Percentiles rank a stretch among this genome's conserved stretches.
Evolutionary conservation across 768 basidiomycete species (phyloP).

Genomic region (Omphalotus guepiniiformis): DNA sequence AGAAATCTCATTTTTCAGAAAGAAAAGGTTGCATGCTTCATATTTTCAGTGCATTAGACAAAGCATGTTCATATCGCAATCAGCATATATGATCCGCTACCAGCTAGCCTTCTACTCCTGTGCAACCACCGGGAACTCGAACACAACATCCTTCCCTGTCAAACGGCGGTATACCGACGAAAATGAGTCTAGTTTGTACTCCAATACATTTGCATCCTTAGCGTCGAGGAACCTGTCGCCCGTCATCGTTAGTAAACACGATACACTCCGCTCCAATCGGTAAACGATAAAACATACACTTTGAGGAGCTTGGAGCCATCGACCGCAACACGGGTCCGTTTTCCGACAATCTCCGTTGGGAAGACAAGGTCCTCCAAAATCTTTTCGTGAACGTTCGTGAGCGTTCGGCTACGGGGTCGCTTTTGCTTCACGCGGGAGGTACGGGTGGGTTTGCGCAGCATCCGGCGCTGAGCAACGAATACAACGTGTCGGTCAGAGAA

Average conservation of each 20-base stretch:
- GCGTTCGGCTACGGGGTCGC: constrained; percentile 93
- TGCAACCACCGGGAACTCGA: constrained; percentile 81
- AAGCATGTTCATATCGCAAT: constrained; percentile 22
- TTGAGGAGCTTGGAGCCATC: constrained; percentile 95
- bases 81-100: constrained; percentile 25
- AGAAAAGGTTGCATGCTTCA: neutral
- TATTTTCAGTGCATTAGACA: constrained; percentile 6
- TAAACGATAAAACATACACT: constrained; percentile 68
- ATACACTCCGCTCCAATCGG: no score
- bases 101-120: constrained; percentile 52
- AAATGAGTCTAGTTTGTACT: constrained; percentile 99
- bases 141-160: constrained; percentile 95
- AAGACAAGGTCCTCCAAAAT: constrained; percentile 98
- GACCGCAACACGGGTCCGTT: constrained; percentile 89
- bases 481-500: constrained; percentile 99
- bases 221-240: constrained; percentile 85
- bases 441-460: constrained; percentile 96
- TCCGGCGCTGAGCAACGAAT: constrained; percentile 97
- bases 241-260: constrained; percentile 14
- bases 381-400: constrained; percentile 96
- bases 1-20: neutral
- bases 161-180: constrained; percentile 93
- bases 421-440: constrained; percentile 92
- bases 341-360: constrained; percentile 98
- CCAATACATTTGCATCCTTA: constrained; percentile 95